Percentiles rank a stretch among this genome's conserved stretches.
Conservation (phyloP, 257 asterid genomes). For the Datura wrightii region DNA sequence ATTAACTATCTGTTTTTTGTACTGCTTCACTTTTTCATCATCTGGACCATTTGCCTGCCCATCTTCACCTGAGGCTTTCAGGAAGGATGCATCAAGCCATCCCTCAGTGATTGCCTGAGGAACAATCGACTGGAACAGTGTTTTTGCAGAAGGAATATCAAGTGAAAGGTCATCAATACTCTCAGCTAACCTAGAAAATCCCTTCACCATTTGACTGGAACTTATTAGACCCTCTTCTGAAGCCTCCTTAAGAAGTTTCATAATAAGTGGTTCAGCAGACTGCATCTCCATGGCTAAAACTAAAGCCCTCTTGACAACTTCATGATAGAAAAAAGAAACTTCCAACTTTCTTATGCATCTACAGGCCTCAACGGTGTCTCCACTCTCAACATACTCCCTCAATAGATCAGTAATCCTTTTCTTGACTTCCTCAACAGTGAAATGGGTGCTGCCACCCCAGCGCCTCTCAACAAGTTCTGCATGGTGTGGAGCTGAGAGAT, state of each 20-base stretch:
- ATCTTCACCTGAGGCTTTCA: constrained; percentile 54
- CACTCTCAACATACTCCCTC: constrained; percentile 84
- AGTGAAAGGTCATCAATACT: constrained; percentile 96
- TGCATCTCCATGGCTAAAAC: constrained; percentile 83
- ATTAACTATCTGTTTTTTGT: constrained; percentile 76
- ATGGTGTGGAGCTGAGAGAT: constrained; percentile 97
- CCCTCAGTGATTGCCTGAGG: constrained; percentile 82
- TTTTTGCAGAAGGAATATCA: constrained; percentile 92
- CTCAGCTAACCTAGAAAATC: constrained; percentile 80
- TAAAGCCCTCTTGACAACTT: constrained; percentile 93
- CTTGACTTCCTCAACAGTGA: constrained; percentile 92
- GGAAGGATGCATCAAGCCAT: constrained; percentile 84
- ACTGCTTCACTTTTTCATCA: constrained; percentile 69
- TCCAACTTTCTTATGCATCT: constrained; percentile 89
- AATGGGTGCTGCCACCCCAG: constrained; percentile 99
- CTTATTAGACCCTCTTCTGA: constrained; percentile 96
- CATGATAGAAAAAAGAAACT: constrained; percentile 94
- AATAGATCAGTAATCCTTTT: constrained; percentile 84
- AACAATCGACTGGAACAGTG: constrained; percentile 57
- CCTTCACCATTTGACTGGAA: constrained; percentile 92
- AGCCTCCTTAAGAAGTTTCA: constrained; percentile 76
- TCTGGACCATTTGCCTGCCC: constrained; percentile 49
- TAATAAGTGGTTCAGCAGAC: constrained; percentile 66
- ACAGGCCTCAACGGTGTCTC: constrained; percentile 94
- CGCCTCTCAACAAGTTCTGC: constrained; percentile 96